Evolutionary conservation across 345 rosid species (phyloP), one percentile per base, ranked within the genome.

Genomic region (Laguncularia racemosa): DNA sequence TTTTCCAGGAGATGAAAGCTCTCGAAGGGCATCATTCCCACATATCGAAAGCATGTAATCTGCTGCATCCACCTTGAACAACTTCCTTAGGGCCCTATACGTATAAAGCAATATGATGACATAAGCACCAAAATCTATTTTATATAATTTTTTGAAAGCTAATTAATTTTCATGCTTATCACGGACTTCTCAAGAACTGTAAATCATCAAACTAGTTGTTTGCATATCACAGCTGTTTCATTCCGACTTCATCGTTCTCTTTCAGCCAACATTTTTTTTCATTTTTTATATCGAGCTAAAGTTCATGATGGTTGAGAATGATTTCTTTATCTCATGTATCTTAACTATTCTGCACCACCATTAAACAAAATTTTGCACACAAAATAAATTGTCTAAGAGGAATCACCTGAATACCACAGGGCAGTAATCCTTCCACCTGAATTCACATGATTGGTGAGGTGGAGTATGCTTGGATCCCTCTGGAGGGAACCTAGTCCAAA

Each of bases 21-120:
- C 98, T 58, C 98, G 81, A 56, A 92, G 93, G 1, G 95, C 98
- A 59, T 92, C 91, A 51, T 89, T 78, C 33, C 96, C 95, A 53
- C 98, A 92, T 55, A 92, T 81, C 3, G 95, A 92, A 48, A 92
- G 44, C 98, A 92, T 89, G 76, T 92, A 92, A 76, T 92, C 98
- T 46, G 95, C 96, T 56, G 95, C 87, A 50, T 92, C 96, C 63
- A 92, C 85, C 51, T 66, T 72, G 77, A 92, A 92, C 70, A 92
- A 74, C 71, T 84, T 92, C 86, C 96, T 80, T 15, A 92, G 85
- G 40, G 93, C 84, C 95, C 98, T 91, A 79, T 44, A 14, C 40
- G 7, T 33, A 33, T 33, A 79, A 67, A 33, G 40, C 59, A 59
- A 60, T 68, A 61, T 55, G 57, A 53, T 58, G 72, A 65, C 61